Percentiles rank a stretch among this genome's conserved stretches.
phyloP scores from a whole-genome alignment of 305 asterid species.

The Rubia peregrina region DNA sequence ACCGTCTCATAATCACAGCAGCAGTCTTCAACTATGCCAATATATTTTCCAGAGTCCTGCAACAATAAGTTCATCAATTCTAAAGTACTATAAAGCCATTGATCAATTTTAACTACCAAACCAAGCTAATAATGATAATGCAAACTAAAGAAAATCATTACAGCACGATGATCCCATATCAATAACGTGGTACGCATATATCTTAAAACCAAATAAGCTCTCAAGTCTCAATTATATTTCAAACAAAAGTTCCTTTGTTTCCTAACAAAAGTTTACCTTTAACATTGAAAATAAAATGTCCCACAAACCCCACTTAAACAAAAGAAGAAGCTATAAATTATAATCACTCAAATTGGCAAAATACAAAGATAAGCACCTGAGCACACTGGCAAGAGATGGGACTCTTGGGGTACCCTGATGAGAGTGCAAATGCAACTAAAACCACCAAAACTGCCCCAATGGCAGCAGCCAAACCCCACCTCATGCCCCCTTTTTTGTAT shows the following conservation, averaged over 20 bases:
- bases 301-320: neutral
- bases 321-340: neutral
- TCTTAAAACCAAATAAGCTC: neutral
- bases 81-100: neutral
- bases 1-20: neutral
- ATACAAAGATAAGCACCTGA: neutral
- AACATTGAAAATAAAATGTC: neutral
- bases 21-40: neutral
- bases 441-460: neutral
- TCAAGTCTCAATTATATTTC: neutral
- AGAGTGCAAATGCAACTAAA: constrained; percentile 4
- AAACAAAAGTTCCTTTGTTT: neutral
- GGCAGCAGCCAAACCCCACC: neutral
- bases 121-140: neutral
- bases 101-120: neutral
- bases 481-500: neutral
- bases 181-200: neutral
- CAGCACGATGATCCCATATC: neutral
- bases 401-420: constrained; percentile 3
- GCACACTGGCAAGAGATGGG: neutral
- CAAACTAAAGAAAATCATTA: neutral
- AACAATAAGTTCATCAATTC: neutral
- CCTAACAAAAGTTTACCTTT: neutral
- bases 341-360: neutral
- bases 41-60: neutral